Evolutionary conservation across 352 stramenopile species (phyloP).

Genomic region (Chrysophaeum taylorii): DNA sequence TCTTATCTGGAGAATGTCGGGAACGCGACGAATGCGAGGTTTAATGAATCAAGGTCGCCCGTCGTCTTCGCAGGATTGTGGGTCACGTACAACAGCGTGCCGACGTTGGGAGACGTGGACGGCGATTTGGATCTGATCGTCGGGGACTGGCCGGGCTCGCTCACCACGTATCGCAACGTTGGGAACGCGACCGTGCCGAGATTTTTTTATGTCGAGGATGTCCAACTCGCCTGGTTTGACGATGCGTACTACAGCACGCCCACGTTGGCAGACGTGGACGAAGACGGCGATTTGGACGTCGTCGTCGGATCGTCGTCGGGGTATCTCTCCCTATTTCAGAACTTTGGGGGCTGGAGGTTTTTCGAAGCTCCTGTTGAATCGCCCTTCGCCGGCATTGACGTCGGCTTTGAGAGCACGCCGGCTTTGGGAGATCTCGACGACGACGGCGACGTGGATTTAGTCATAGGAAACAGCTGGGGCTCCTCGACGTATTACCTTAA

Average conservation of each 20-base stretch:
- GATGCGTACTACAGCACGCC: neutral
- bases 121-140: neutral
- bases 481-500: too few species aligned
- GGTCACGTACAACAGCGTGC: neutral
- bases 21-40: neutral
- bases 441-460: slow-evolving; percentile 1
- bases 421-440: neutral
- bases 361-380: neutral
- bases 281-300: neutral
- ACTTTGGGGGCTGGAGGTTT: neutral
- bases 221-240: neutral
- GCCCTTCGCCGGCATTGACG: neutral
- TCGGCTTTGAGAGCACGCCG: neutral
- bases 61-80: neutral
- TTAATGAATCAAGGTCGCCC: neutral
- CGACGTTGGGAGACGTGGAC: neutral
- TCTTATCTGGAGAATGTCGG: too few species aligned
- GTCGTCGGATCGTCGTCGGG: neutral
- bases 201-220: too few species aligned
- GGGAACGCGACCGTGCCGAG: too few species aligned
- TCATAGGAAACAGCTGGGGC: too few species aligned
- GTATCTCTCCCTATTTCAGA: too few species aligned
- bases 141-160: neutral
- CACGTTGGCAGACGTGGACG: neutral
- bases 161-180: too few species aligned